A percentile compares a stretch with the other conserved stretches of the same genome.
Conservation (phyloP, 2,329 filamentous ascomycete genomes). For the Pleomassaria siparia region DNA sequence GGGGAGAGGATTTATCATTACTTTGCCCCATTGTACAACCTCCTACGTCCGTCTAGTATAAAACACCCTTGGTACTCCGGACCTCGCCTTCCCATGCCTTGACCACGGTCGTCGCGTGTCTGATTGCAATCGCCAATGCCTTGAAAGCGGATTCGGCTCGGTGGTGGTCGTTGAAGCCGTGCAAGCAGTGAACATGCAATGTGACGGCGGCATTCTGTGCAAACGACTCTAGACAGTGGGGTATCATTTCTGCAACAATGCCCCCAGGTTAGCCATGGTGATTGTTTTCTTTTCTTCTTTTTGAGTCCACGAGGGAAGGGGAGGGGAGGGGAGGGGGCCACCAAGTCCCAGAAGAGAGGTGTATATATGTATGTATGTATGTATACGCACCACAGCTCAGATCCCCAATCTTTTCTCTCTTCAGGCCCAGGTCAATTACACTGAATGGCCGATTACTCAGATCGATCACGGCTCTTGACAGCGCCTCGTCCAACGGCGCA, state of each 20-base stretch:
- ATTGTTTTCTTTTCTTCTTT: no score
- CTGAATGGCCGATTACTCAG: conserved; percentile 87
- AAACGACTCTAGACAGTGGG: conserved; percentile 93
- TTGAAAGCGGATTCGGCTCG: conserved; percentile 96
- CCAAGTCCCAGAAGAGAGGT: background rate
- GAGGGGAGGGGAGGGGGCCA: background rate
- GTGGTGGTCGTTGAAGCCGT: conserved; percentile 94
- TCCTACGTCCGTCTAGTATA: conserved; percentile 52
- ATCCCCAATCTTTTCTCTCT: conserved; percentile 90
- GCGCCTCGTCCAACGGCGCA: conserved; percentile 90
- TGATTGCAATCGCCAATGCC: conserved; percentile 84
- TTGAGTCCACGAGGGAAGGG: no score
- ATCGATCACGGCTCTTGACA: conserved; percentile 91
- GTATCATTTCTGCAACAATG: conserved; percentile 84
- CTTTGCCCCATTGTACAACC: background rate
- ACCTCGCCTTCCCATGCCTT: conserved; percentile 87
- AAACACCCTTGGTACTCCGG: conserved; percentile 91
- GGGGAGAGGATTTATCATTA: no score
- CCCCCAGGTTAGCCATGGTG: background rate
- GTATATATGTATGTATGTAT: background rate
- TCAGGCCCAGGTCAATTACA: conserved; percentile 80
- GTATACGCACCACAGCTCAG: conserved; percentile 57
- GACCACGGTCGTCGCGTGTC: conserved; percentile 72
- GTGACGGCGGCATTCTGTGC: conserved; percentile 87
- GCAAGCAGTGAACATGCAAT: conserved; percentile 90